phyloP scores from a whole-genome alignment of 441 rosid genomes.

The Gossypium davidsonii region DNA sequence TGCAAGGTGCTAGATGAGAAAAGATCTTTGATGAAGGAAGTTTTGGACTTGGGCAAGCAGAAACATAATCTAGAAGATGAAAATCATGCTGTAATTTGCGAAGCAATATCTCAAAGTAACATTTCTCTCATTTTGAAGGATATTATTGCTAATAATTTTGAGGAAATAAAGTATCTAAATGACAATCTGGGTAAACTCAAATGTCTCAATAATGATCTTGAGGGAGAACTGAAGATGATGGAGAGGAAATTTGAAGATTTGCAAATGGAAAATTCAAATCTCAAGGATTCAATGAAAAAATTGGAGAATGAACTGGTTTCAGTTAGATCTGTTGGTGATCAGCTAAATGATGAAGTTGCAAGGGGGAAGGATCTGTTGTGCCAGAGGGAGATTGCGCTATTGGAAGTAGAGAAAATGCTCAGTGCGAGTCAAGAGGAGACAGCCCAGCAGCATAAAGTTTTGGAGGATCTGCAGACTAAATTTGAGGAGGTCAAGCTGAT shows the following conservation, averaged over 20 bases:
- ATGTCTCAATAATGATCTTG: slow-evolving; percentile 43
- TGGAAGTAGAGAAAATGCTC: slow-evolving; percentile 40
- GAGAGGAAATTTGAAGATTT: slow-evolving; percentile 37
- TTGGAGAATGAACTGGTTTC: slow-evolving; percentile 34
- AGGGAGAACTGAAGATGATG: slow-evolving; percentile 41
- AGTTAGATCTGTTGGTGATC: slow-evolving; percentile 35
- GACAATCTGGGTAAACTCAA: slow-evolving; percentile 37
- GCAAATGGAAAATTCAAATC: slow-evolving; percentile 30
- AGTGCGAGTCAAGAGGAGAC: slow-evolving; percentile 36
- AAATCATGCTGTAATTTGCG: slow-evolving; percentile 35
- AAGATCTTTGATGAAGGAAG: slow-evolving; percentile 34
- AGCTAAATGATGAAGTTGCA: slow-evolving; percentile 42
- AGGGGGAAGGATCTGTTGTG: slow-evolving; percentile 33
- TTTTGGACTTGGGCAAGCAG: slow-evolving; percentile 41
- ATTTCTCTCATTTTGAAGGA: slow-evolving; percentile 50
- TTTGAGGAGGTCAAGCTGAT: slow-evolving; percentile 43
- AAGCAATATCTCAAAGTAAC: slow-evolving; percentile 45
- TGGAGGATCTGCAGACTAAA: slow-evolving; percentile 51
- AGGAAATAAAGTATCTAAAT: slow-evolving; percentile 39
- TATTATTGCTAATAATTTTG: slow-evolving; percentile 36
- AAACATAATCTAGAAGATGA: slow-evolving; percentile 57
- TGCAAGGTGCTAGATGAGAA: slow-evolving; percentile 44
- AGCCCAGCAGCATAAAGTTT: slow-evolving; percentile 31
- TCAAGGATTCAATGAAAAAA: slow-evolving; percentile 30
- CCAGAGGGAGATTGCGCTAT: slow-evolving; percentile 41